Percentiles rank a stretch among this genome's conserved stretches.
phyloP scores from a whole-genome alignment of 352 stramenopile species.

The Phytophthora ohioensis region DNA sequence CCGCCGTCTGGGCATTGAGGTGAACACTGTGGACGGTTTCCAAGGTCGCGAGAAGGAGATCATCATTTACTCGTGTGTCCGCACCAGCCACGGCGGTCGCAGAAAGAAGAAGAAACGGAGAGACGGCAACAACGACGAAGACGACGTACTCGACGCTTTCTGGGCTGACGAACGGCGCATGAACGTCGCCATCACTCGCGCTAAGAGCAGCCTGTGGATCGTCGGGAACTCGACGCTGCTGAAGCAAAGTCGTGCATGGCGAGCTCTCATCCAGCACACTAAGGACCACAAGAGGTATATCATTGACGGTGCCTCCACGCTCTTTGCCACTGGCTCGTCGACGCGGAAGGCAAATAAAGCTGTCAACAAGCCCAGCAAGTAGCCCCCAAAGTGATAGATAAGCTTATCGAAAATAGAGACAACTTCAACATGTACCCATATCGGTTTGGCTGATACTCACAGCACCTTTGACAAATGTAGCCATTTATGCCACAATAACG shows the following conservation, averaged over 20 bases:
- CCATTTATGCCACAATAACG: slow-evolving; percentile 15
- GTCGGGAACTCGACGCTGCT: slow-evolving; percentile 81
- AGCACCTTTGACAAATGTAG: background rate
- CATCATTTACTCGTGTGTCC: slow-evolving; percentile 98
- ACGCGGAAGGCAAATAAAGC: slow-evolving; percentile 22
- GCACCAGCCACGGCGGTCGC: slow-evolving; percentile 91
- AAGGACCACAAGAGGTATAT: slow-evolving; percentile 66
- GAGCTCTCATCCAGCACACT: slow-evolving; percentile 68
- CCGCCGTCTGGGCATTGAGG: slow-evolving; percentile 71
- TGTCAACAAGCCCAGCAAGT: slow-evolving; percentile 3
- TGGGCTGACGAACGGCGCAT: slow-evolving; percentile 97
- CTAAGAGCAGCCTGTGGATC: slow-evolving; percentile 95
- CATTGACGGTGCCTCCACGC: slow-evolving; percentile 32
- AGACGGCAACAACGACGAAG: slow-evolving; percentile 16
- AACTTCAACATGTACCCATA: slow-evolving; percentile 32
- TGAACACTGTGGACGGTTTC: slow-evolving; percentile 98
- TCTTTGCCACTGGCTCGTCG: slow-evolving; percentile 16
- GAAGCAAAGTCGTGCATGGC: slow-evolving; percentile 74
- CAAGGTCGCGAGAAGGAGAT: slow-evolving; percentile 98
- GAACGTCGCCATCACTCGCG: slow-evolving; percentile 98
- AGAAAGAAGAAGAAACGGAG: slow-evolving; percentile 34
- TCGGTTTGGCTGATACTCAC: slow-evolving; percentile 2
- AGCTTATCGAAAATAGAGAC: slow-evolving; percentile 8
- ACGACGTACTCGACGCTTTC: slow-evolving; percentile 83
- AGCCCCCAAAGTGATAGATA: background rate